phyloP scores from a whole-genome alignment of 2,329 filamentous ascomycete genomes.

The Xylariaceae sp. region DNA sequence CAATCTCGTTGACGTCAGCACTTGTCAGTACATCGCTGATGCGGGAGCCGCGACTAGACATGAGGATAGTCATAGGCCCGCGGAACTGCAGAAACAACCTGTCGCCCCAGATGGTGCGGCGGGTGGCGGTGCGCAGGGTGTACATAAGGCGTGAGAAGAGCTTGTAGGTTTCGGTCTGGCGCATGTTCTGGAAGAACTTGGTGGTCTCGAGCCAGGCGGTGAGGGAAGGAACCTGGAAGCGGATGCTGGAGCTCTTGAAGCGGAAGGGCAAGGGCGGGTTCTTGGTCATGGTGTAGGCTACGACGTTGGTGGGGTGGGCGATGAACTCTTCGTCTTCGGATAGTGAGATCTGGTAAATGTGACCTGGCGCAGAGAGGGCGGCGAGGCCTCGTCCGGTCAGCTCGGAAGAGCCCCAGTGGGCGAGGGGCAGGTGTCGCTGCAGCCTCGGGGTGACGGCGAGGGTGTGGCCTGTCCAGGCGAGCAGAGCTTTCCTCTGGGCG shows the following conservation, averaged over 20 bases:
- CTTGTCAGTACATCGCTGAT: slow-evolving; percentile 74
- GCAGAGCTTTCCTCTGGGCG: slow-evolving; percentile 77
- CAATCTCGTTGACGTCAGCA: slow-evolving; percentile 85
- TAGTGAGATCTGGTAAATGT: slow-evolving; percentile 82
- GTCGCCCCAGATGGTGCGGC: slow-evolving; percentile 90
- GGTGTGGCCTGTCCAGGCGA: slow-evolving; percentile 96
- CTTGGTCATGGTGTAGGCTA: slow-evolving; percentile 80
- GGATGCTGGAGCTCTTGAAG: slow-evolving; percentile 74
- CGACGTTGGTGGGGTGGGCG: slow-evolving; percentile 84
- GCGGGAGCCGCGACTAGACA: slow-evolving; percentile 82
- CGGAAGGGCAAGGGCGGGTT: slow-evolving; percentile 79
- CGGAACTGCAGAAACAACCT: slow-evolving; percentile 86
- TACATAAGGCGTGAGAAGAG: slow-evolving; percentile 63
- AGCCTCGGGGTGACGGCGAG: slow-evolving; percentile 72
- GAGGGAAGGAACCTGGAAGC: slow-evolving; percentile 75
- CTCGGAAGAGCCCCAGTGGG: slow-evolving; percentile 88
- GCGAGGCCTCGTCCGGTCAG: slow-evolving; percentile 85
- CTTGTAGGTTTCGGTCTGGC: slow-evolving; percentile 71
- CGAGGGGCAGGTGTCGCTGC: slow-evolving; percentile 70
- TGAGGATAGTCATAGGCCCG: slow-evolving; percentile 79
- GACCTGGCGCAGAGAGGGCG: slow-evolving; percentile 80
- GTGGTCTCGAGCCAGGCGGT: slow-evolving; percentile 64
- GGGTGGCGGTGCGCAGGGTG: slow-evolving; percentile 69
- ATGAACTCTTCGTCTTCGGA: slow-evolving; percentile 85
- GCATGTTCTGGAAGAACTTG: slow-evolving; percentile 71